phyloP scores from a whole-genome alignment of 768 basidiomycete species.

The Tylopilus intermedius region DNA sequence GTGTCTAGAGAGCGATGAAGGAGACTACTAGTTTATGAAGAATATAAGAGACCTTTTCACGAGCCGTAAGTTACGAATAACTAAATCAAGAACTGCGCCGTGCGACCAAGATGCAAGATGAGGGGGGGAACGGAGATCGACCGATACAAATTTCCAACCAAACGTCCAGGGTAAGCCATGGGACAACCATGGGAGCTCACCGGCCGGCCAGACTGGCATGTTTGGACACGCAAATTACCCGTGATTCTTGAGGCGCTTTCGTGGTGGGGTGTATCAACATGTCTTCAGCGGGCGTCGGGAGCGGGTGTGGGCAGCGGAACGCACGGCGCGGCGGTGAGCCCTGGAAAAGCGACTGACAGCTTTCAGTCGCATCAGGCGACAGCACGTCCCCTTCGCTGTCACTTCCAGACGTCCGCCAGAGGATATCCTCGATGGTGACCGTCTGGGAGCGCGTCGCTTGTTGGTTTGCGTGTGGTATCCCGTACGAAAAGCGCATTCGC shows the following conservation, averaged over 20 bases:
- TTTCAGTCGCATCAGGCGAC: slow-evolving; percentile 21
- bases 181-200: slow-evolving; percentile 6
- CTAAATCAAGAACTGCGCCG: slow-evolving; percentile 12
- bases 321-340: slow-evolving; percentile 12
- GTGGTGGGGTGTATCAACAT: slow-evolving; percentile 36
- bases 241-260: slow-evolving; percentile 9
- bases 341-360: slow-evolving; percentile 10
- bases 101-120: not conserved
- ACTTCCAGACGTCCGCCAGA: slow-evolving; percentile 23
- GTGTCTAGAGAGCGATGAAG: not conserved
- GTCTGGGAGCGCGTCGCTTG: slow-evolving; percentile 28
- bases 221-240: slow-evolving; percentile 21
- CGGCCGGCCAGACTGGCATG: slow-evolving; percentile 31
- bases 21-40: not conserved
- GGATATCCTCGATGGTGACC: slow-evolving; percentile 23
- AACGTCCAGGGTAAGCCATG: not conserved
- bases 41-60: not conserved
- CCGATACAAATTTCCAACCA: not conserved
- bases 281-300: slow-evolving; percentile 52
- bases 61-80: slow-evolving; percentile 26
- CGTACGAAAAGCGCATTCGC: slow-evolving; percentile 34
- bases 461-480: slow-evolving; percentile 19
- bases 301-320: slow-evolving; percentile 36
- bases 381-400: slow-evolving; percentile 18
- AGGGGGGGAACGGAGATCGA: slow-evolving; percentile 4